Base-by-base conservation (phyloP, 345 rosid species). In the Crucihimalaya himalaica region DNA sequence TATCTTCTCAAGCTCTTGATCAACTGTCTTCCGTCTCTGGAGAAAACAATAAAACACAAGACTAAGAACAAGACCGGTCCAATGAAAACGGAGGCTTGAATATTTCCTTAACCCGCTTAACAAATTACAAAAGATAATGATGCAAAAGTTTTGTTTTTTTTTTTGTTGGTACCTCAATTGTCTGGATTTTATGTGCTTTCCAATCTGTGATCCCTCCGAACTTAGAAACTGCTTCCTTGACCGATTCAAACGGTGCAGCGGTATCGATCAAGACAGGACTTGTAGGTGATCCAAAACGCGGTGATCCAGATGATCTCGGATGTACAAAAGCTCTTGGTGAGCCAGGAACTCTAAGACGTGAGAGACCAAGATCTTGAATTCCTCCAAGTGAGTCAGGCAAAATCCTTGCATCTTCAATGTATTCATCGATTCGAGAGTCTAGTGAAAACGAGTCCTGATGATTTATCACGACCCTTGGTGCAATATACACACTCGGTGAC, bases 161-260 rank as follows among this genome's bases (percentile, higher is more conserved):
- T 2, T 23, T 23, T 1, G 2, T 6, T 3, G 1, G 6, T 84
- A 94, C 98, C 98, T 91, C 97, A 71, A 89, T 84, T 20, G 87
- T 83, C 53, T 88, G 88, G 56, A 86, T 68, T 81, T 77, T 87
- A 68, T 91, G 99, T 37, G 93, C 99, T 84, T 91, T 95, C 99
- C 99, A 95, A 70, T 95, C 97, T 58, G 88, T 89, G 78, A 91
- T 95, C 71, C 99, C 99, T 23, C 97, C 99, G 64, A 94, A 91
- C 79, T 84, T 91, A 29, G 97, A 91, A 82, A 95, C 99, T 31
- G 87, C 99, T 71, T 86, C 89, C 72, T 95, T 95, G 28, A 95
- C 99, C 2, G 97, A 95, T 79, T 95, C 97, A 42, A 95, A 80
- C 21, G 99, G 99, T n/a, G 96, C 88, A 11, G 87, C 74, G 5